Conservation (phyloP, 2,329 filamentous ascomycete genomes). For the Alternaria sp. region DNA sequence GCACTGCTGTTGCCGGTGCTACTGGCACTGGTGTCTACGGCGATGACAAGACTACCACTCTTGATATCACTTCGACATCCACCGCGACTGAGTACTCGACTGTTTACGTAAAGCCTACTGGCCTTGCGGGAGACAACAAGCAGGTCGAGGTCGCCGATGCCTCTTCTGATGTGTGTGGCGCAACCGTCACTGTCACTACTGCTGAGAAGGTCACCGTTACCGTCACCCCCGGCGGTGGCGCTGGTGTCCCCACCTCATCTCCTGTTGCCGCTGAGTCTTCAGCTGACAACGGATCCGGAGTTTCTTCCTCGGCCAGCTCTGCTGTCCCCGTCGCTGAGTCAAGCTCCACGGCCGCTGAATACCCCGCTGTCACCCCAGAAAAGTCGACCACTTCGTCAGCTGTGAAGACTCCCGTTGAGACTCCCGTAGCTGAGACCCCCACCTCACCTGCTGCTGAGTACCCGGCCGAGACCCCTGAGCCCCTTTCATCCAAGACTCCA, state of each 20-base stretch:
- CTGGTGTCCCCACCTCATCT: slow-evolving; percentile 28
- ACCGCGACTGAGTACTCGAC: slow-evolving; percentile 41
- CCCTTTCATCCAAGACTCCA: slow-evolving; percentile 24
- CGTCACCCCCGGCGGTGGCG: slow-evolving; percentile 43
- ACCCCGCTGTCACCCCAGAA: slow-evolving; percentile 15
- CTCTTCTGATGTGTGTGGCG: slow-evolving; percentile 37
- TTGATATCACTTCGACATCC: slow-evolving; percentile 37
- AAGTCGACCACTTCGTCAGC: not conserved
- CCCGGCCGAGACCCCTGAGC: slow-evolving; percentile 17
- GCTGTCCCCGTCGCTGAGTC: slow-evolving; percentile 21
- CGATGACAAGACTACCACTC: slow-evolving; percentile 37
- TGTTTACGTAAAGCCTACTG: slow-evolving; percentile 33
- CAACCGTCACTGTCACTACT: slow-evolving; percentile 51
- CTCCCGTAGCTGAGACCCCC: slow-evolving; percentile 10
- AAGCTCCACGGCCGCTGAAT: slow-evolving; percentile 18
- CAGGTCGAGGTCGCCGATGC: slow-evolving; percentile 33
- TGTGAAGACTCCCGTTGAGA: slow-evolving; percentile 1
- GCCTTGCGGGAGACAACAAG: slow-evolving; percentile 18
- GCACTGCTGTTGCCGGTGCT: slow-evolving; percentile 31
- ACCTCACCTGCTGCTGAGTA: slow-evolving; percentile 22
- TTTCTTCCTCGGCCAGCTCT: slow-evolving; percentile 22
- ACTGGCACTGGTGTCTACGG: slow-evolving; percentile 33
- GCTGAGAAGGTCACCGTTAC: slow-evolving; percentile 55
- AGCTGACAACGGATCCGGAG: slow-evolving; percentile 17
- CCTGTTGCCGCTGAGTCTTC: slow-evolving; percentile 19